Percentiles rank a stretch among this genome's conserved stretches.
Evolutionary conservation across 805 yeast genomes (phyloP).

Genomic region (Yarrowia bubula): DNA sequence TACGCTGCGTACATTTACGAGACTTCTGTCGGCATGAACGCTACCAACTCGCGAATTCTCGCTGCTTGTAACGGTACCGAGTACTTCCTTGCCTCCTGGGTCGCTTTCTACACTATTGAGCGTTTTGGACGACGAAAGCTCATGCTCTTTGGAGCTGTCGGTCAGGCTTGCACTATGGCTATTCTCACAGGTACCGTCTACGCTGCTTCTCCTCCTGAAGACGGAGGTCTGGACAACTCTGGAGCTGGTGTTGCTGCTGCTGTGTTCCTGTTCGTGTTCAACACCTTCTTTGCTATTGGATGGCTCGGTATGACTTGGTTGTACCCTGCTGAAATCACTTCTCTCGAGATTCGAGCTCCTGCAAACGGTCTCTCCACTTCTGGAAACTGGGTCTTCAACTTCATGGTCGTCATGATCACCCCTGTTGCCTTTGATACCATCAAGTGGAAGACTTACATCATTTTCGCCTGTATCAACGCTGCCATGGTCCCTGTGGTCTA

Average conservation of each 20-base stretch:
- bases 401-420: constrained; percentile 24
- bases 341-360: constrained; percentile 22
- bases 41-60: constrained; percentile 30
- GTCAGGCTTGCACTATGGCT: constrained; percentile 46
- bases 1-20: constrained; percentile 82
- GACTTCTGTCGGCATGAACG: constrained; percentile 54
- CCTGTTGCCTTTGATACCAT: constrained; percentile 24
- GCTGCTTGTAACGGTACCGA: constrained; percentile 42
- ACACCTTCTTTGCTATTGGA: constrained; percentile 27
- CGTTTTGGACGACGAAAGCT: constrained; percentile 69
- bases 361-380: constrained; percentile 26
- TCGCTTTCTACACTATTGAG: constrained; percentile 43
- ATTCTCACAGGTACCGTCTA: constrained; percentile 29
- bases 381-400: constrained; percentile 22
- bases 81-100: constrained; percentile 61
- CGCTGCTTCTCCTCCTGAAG: constrained; percentile 6
- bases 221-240: constrained; percentile 14
- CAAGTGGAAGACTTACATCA: constrained; percentile 19
- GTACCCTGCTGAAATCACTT: constrained; percentile 25
- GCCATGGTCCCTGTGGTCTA: constrained; percentile 27
- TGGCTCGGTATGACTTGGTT: constrained; percentile 24
- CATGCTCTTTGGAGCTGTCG: constrained; percentile 64
- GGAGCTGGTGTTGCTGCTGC: constrained; percentile 17
- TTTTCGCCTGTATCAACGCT: constrained; percentile 26
- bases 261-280: constrained; percentile 22